Base-by-base conservation (phyloP, 163 green algal species). In the Trebouxiophyceae sp. region DNA sequence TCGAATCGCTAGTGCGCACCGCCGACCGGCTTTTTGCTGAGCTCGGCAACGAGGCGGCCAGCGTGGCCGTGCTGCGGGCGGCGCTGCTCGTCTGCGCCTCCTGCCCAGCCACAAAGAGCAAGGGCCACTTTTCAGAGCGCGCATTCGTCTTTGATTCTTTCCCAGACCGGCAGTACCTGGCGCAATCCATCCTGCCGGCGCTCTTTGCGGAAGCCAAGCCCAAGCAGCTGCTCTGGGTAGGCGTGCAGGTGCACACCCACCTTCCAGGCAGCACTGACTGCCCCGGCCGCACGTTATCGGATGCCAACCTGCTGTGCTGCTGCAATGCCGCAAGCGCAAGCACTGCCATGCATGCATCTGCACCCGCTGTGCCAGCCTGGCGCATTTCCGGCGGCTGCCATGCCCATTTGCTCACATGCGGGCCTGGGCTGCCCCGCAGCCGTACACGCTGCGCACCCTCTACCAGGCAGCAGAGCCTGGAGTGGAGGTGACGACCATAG, bases 241-340 rank as follows among this genome's bases (percentile, higher is more conserved):
- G 47, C 19, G 47, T 57, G 19, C 47, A 57, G 47, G 39, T 50
- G 39, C n/a, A n/a, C n/a, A n/a, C n/a, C n/a, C n/a, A n/a, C n/a
- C n/a, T n/a, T n/a, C n/a, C n/a, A n/a, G n/a, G n/a, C n/a, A n/a
- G n/a, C n/a, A n/a, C n/a, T n/a, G n/a, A n/a, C n/a, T n/a, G n/a
- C n/a, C n/a, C n/a, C n/a, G n/a, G n/a, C n/a, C n/a, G n/a, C n/a
- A n/a, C n/a, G n/a, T n/a, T n/a, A n/a, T n/a, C n/a, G n/a, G n/a
- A n/a, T n/a, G n/a, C n/a, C n/a, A n/a, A n/a, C n/a, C n/a, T n/a
- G n/a, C n/a, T n/a, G n/a, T n/a, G n/a, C n/a, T n/a, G n/a, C n/a
- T n/a, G n/a, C n/a, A n/a, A n/a, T n/a, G n/a, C n/a, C n/a, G n/a
- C n/a, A n/a, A n/a, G n/a, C n/a, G n/a, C n/a, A n/a, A n/a, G n/a